These are phyloP conservation scores for Aspergillus hancockii DNA, from an alignment of 495 filamentous ascomycete species.

Conservation along the genomic window DNA sequence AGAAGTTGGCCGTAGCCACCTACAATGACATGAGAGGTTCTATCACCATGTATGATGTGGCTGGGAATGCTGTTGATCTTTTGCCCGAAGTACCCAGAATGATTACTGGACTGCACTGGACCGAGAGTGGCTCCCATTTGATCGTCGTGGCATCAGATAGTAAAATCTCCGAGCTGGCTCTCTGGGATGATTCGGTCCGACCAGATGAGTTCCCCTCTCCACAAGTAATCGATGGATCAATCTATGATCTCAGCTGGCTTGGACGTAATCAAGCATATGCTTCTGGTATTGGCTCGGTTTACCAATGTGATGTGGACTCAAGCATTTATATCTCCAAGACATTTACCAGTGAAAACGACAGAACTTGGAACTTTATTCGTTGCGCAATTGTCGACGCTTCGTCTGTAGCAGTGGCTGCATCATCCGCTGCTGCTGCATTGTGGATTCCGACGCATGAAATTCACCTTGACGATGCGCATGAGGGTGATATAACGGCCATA, in stretches of 20 bases:
- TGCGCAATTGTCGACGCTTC: constrained; percentile 27
- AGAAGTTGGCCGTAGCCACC: constrained; percentile 68
- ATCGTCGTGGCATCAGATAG: constrained; percentile 47
- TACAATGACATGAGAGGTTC: constrained; percentile 62
- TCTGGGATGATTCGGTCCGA: constrained; percentile 47
- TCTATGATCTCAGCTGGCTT: constrained; percentile 43
- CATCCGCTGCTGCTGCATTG: constrained; percentile 32
- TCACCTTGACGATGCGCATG: constrained; percentile 40
- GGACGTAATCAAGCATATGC: constrained; percentile 37
- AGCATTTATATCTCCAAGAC: constrained; percentile 41
- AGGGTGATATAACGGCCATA: constrained; percentile 48
- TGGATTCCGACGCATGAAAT: constrained; percentile 52
- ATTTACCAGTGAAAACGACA: constrained; percentile 29
- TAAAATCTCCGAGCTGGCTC: constrained; percentile 41
- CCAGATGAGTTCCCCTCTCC: constrained; percentile 45
- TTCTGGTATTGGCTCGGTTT: constrained; percentile 42
- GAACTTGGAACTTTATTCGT: constrained; percentile 43
- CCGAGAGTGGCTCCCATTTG: constrained; percentile 37
- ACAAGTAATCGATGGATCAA: constrained; percentile 37
- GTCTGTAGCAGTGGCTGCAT: constrained; percentile 39
- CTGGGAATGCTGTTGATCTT: constrained; percentile 56
- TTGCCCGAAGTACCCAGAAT: constrained; percentile 49
- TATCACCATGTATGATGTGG: constrained; percentile 66
- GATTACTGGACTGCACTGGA: constrained; percentile 47
- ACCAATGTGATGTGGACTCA: constrained; percentile 45